Conservation (phyloP, 2,329 filamentous ascomycete genomes). For the Trichocomaceae sp. region DNA sequence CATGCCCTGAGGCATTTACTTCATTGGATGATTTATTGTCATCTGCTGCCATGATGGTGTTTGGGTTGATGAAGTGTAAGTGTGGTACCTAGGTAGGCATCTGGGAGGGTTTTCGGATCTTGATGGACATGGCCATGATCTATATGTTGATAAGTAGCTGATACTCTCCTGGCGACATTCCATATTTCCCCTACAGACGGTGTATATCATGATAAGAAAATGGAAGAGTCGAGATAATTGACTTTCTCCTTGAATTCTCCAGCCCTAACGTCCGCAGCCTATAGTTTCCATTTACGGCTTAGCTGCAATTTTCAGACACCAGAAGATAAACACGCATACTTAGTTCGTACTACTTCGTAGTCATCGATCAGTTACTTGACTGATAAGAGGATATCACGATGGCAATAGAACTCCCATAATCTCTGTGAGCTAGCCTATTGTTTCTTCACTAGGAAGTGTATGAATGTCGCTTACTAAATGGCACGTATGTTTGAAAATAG, state of each 20-base stretch:
- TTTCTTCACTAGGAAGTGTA: neutral
- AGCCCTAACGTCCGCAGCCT: neutral
- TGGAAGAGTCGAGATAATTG: neutral
- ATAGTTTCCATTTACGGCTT: neutral
- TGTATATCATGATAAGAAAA: neutral
- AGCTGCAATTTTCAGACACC: neutral
- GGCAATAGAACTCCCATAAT: neutral
- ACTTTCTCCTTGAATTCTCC: neutral
- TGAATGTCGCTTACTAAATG: neutral
- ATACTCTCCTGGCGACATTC: neutral
- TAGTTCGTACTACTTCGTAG: neutral
- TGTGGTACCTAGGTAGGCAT: neutral
- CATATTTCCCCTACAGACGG: neutral
- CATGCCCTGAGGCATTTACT: conserved; percentile 36
- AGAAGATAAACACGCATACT: neutral
- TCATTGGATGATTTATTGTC: neutral
- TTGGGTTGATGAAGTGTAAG: neutral
- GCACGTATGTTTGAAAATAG: no score
- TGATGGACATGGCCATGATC: neutral
- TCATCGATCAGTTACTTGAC: neutral
- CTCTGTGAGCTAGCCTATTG: neutral
- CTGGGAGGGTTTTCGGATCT: neutral
- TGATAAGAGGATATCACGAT: neutral
- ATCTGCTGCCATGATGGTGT: neutral
- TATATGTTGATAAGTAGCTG: neutral